Base-by-base conservation (phyloP, 805 yeast genomes). In the Hanseniaspora occidentalis region DNA sequence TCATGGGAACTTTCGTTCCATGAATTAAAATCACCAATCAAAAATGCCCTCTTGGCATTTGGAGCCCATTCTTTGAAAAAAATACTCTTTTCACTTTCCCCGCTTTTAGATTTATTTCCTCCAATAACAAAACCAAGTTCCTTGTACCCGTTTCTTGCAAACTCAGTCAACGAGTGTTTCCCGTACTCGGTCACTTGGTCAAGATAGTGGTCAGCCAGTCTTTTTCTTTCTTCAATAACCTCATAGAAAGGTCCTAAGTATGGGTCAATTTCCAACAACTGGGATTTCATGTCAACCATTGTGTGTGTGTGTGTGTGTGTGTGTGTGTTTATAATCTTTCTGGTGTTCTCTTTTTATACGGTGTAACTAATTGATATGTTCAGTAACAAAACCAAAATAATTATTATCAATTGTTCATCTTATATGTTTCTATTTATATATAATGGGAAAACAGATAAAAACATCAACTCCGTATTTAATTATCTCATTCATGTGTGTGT, bases 11-110 rank as follows among this genome's bases (percentile, higher is more conserved):
- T 60, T 27, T 72, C 67, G 49, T 77, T 65, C 98, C 98, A 89
- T 45, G 67, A 55, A 60, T 89, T 89, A 69, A 92, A 89, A 39
- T 89, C 97, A 13, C 98, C 98, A 42, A 84, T 79, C n/a, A 89
- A 57, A 40, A 76, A 70, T 2, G 92, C 96, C 36, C 57, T 64
- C 3, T 51, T 53, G 1, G 95, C 97, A 53, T 84, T 80, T 5
- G 97, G 98, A 1, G 94, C 86, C 77, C 95, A 89, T 60, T 89
- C 95, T 20, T 73, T 68, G 52, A 81, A 81, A 2, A 62, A 57
- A 38, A 88, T 73, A 6, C 71, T 68, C 45, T 75, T 73, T 40
- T n/a, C n/a, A n/a, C n/a, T n/a, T n/a, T n/a, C n/a, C n/a, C n/a
- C n/a, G n/a, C n/a, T n/a, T n/a, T n/a, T n/a, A n/a, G n/a, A n/a